Percentiles rank a stretch among this genome's conserved stretches.
phyloP scores from a whole-genome alignment of 306 rosid species.

The Begonia loranthoides region DNA sequence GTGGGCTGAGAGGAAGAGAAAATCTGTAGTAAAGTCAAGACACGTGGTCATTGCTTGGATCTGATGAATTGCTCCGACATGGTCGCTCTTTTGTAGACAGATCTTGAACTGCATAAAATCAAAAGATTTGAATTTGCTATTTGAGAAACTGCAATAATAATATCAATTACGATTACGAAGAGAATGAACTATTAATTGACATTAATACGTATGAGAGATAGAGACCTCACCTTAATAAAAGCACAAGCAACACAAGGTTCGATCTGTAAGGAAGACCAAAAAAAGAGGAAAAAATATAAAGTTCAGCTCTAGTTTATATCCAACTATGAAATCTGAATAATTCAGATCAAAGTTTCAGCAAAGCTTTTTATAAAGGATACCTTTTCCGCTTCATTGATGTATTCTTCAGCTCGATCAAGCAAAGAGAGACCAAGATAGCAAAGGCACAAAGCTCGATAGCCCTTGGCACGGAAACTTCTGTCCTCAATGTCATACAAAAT shows the following conservation, averaged over 20 bases:
- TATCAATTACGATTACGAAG: background rate
- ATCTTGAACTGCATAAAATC: conserved; percentile 62
- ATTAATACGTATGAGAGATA: conserved; percentile 4
- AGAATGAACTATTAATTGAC: background rate
- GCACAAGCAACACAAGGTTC: conserved; percentile 81
- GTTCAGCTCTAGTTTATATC: too few relatives aligned
- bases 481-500: conserved; percentile 58
- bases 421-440: conserved; percentile 77
- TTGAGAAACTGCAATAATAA: background rate
- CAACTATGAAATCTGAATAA: too few relatives aligned
- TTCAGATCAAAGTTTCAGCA: too few relatives aligned
- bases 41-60: conserved; percentile 73
- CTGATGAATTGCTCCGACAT: conserved; percentile 49
- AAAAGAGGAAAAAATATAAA: conserved; percentile 3
- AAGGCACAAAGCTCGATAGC: conserved; percentile 82
- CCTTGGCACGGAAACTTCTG: conserved; percentile 67
- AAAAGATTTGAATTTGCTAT: conserved; percentile 12
- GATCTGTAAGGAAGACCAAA: conserved; percentile 40
- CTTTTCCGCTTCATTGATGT: conserved; percentile 85
- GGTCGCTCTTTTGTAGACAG: conserved; percentile 70
- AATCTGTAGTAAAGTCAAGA: conserved; percentile 79
- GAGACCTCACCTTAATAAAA: conserved; percentile 61
- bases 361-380: conserved; percentile 17
- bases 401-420: conserved; percentile 85
- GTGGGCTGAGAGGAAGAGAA: conserved; percentile 85